Percentiles rank a stretch among this genome's conserved stretches.
Conservation (phyloP, 306 rosid genomes). For the Rosa chinensis region DNA sequence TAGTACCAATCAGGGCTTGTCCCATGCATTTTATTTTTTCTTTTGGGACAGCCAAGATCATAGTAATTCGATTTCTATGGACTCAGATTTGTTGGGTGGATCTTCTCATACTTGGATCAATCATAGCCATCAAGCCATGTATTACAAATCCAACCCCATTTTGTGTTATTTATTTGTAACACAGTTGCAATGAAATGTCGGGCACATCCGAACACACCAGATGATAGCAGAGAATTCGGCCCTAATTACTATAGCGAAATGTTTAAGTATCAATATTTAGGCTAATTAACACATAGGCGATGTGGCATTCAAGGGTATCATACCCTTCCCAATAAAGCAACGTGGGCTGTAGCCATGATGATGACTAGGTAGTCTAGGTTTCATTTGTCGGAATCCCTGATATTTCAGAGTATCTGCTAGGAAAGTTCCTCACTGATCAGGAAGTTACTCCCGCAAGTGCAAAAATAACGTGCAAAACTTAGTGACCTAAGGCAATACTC, state of each 20-base stretch:
- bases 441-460: constrained; percentile 15
- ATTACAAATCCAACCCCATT: too few relatives aligned
- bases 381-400: constrained; percentile 18
- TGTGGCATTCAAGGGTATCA: constrained; percentile 6
- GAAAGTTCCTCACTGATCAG: constrained; percentile 50
- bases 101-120: too few relatives aligned
- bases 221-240: too few relatives aligned
- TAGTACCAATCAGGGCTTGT: not conserved
- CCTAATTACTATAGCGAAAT: too few relatives aligned
- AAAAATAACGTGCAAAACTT: not conserved
- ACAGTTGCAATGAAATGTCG: too few relatives aligned
- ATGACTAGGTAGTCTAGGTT: not conserved
- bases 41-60: not conserved
- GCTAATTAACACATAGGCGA: not conserved
- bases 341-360: not conserved
- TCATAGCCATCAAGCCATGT: too few relatives aligned
- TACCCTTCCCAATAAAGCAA: constrained; percentile 2
- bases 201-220: too few relatives aligned
- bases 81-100: not conserved
- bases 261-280: not conserved
- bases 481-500: not conserved
- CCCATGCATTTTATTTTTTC: not conserved
- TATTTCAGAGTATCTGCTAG: constrained; percentile 41
- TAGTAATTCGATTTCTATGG: not conserved
- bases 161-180: too few relatives aligned